These are phyloP conservation scores for Suhomyces faveliae DNA, from an alignment of 805 yeast species.

Conservation along the genomic window DNA sequence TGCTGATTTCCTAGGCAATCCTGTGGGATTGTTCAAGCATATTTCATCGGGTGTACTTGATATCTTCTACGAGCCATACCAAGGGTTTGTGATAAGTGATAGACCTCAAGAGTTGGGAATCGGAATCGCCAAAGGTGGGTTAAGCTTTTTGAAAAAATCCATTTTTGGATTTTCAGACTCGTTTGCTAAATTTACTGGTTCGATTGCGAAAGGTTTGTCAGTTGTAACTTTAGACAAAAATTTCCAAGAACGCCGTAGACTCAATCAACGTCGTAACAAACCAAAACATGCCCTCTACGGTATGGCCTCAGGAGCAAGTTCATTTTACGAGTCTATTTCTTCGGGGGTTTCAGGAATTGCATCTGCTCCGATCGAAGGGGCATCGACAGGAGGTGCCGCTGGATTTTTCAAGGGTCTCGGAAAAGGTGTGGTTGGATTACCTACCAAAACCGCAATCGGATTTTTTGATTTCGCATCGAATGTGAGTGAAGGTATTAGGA, in stretches of 20 bases:
- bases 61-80: conserved; percentile 95
- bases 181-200: conserved; percentile 87
- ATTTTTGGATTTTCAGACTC: conserved; percentile 95
- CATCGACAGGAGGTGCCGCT: conserved; percentile 79
- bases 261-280: conserved; percentile 70
- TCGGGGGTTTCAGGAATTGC: conserved; percentile 92
- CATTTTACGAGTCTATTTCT: conserved; percentile 80
- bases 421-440: conserved; percentile 90
- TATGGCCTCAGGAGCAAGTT: conserved; percentile 79
- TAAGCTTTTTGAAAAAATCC: conserved; percentile 90
- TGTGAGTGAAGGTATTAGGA: conserved; percentile 90
- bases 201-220: conserved; percentile 90
- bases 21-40: conserved; percentile 93
- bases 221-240: conserved; percentile 84
- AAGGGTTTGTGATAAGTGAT: conserved; percentile 91
- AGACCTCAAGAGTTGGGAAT: conserved; percentile 95
- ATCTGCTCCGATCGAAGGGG: conserved; percentile 86
- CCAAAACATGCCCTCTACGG: conserved; percentile 87
- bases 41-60: conserved; percentile 94
- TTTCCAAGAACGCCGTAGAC: conserved; percentile 79
- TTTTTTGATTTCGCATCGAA: conserved; percentile 88
- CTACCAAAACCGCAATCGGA: conserved; percentile 96
- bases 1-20: conserved; percentile 95
- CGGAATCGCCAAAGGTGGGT: conserved; percentile 93
- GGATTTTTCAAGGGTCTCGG: conserved; percentile 96